A percentile compares a stretch with the other conserved stretches of the same genome.
These are phyloP conservation scores for Aspergillus fructus DNA, from an alignment of 2,329 filamentous ascomycete species.

Conservation along the genomic window DNA sequence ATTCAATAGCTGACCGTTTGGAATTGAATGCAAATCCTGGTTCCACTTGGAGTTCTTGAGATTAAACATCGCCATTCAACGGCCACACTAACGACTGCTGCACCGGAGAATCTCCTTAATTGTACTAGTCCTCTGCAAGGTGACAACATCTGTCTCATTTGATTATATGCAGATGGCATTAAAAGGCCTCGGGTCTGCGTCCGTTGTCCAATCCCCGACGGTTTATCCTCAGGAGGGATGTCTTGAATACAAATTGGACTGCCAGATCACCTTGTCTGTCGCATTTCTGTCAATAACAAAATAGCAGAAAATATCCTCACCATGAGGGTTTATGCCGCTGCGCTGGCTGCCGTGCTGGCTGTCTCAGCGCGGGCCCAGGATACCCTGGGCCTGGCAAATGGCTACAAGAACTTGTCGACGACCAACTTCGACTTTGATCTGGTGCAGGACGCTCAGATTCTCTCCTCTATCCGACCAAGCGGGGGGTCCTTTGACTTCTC, in stretches of 20 bases:
- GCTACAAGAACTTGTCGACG: not conserved
- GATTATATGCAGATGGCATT: no score
- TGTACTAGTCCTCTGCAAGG: no score
- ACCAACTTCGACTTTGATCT: not conserved
- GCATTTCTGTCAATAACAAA: not conserved
- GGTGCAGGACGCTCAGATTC: not conserved
- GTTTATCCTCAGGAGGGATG: no score
- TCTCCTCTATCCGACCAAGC: not conserved
- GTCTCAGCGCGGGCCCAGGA: not conserved
- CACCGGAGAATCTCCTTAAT: no score
- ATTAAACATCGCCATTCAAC: no score
- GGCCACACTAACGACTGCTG: no score
- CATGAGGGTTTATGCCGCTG: not conserved
- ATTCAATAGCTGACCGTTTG: not conserved
- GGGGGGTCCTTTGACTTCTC: not conserved
- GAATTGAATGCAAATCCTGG: no score
- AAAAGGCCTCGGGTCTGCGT: no score
- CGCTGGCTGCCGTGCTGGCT: not conserved
- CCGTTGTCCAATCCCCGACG: no score
- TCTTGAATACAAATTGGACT: not conserved
- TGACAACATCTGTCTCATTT: no score
- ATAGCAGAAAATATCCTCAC: not conserved
- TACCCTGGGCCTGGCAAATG: not conserved
- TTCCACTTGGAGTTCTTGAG: no score
- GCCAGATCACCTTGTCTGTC: not conserved